A percentile compares a stretch with the other conserved stretches of the same genome.
Conservation (phyloP, 2,329 filamentous ascomycete genomes). For the Ceratocystis lukuohia region DNA sequence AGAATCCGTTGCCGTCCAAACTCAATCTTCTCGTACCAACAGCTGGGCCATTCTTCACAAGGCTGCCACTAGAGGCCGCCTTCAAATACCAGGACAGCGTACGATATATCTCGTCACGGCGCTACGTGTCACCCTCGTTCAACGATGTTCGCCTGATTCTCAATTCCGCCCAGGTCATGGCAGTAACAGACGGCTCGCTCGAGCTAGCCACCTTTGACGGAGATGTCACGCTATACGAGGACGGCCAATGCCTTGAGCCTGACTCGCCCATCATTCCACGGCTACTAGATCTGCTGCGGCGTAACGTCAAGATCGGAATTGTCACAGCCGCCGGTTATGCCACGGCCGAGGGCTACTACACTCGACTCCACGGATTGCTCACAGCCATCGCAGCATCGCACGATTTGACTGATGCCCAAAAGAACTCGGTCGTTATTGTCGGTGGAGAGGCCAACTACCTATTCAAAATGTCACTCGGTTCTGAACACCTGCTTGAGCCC, state of each 20-base stretch:
- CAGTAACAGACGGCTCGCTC: conserved; percentile 63
- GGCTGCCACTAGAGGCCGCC: conserved; percentile 71
- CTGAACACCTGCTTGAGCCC: conserved; percentile 53
- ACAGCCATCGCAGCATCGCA: conserved; percentile 55
- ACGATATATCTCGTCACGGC: conserved; percentile 74
- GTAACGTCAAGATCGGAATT: conserved; percentile 72
- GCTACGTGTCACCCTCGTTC: conserved; percentile 92
- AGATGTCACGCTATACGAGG: conserved; percentile 89
- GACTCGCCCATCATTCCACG: conserved; percentile 63
- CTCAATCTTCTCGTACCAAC: conserved; percentile 82
- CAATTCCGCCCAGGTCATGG: conserved; percentile 91
- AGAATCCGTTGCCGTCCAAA: conserved; percentile 63
- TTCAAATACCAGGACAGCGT: conserved; percentile 81
- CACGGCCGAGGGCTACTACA: conserved; percentile 73
- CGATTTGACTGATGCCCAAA: conserved; percentile 49
- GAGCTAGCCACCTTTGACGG: conserved; percentile 92
- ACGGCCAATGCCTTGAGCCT: conserved; percentile 65
- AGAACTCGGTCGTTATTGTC: conserved; percentile 75
- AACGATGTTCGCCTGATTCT: conserved; percentile 89
- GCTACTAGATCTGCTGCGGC: conserved; percentile 56
- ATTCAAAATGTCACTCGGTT: conserved; percentile 58
- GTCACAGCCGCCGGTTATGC: conserved; percentile 95
- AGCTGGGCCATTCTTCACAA: conserved; percentile 88
- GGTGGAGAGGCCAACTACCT: conserved; percentile 94
- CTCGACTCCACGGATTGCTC: conserved; percentile 72